A percentile compares a stretch with the other conserved stretches of the same genome.
These are phyloP conservation scores for Boletus pseudopeckii DNA, from an alignment of 768 basidiomycete genomes.

Conservation along the genomic window DNA sequence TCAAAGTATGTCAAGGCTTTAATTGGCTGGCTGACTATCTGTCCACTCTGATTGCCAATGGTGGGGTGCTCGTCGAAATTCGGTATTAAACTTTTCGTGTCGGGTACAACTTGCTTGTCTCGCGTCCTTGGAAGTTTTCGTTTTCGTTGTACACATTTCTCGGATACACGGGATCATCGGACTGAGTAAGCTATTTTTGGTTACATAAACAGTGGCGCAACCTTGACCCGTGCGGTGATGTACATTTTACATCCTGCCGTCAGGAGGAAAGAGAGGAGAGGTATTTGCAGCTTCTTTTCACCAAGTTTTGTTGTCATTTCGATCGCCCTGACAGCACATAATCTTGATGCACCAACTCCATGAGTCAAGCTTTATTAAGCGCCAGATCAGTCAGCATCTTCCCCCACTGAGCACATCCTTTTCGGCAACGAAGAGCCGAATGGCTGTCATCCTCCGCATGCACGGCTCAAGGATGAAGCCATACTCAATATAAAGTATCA, in stretches of 20 bases:
- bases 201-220: background rate
- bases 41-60: too few relatives aligned
- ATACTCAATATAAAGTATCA: slow-evolving; percentile 6
- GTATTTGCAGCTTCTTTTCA: background rate
- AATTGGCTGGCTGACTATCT: too few relatives aligned
- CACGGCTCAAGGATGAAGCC: slow-evolving; percentile 16
- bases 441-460: background rate
- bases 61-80: too few relatives aligned
- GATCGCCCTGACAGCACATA: background rate
- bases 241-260: background rate
- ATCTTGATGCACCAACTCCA: background rate
- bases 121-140: background rate
- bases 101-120: background rate
- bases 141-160: too few relatives aligned
- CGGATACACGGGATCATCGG: background rate
- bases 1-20: too few relatives aligned
- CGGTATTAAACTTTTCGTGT: background rate
- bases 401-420: background rate
- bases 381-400: background rate
- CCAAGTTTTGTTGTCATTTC: background rate
- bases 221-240: background rate
- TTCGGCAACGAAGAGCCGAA: background rate
- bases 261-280: background rate
- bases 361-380: background rate
- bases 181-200: background rate